phyloP scores from a whole-genome alignment of 768 basidiomycete genomes.

The Leccinellum luteum region DNA sequence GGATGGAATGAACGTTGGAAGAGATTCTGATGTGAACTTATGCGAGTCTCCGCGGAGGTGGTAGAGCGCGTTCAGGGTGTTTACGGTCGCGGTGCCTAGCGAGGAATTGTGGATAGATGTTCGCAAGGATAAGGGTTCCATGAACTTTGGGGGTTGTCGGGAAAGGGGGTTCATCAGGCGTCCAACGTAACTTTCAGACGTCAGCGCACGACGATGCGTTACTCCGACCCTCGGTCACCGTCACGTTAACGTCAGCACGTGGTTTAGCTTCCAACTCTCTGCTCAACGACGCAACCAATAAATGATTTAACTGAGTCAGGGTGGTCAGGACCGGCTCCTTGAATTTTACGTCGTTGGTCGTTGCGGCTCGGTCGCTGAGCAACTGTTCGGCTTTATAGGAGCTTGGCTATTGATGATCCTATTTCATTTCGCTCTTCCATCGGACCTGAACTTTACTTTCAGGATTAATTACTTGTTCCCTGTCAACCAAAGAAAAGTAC shows the following conservation, averaged over 20 bases:
- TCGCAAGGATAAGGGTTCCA: constrained; percentile 5
- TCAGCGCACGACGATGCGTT: neutral
- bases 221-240: constrained; percentile 7
- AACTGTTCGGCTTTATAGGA: neutral
- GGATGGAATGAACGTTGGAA: constrained; percentile 15
- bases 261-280: neutral
- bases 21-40: neutral
- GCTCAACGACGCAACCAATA: neutral
- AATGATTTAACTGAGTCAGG: constrained; percentile 2
- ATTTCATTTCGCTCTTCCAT: neutral
- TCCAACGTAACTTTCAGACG: neutral
- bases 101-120: constrained; percentile 1
- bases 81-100: constrained; percentile 1
- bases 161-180: neutral
- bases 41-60: neutral
- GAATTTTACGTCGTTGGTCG: neutral
- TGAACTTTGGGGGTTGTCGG: neutral
- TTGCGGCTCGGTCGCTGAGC: neutral
- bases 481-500: constrained; percentile 1
- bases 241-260: constrained; percentile 8
- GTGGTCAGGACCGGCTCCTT: neutral
- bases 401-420: neutral
- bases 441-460: constrained; percentile 5
- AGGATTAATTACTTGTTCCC: neutral
- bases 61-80: constrained; percentile 11